Base-by-base conservation (phyloP, 371 early-diverging fungal species). In the Mycotypha africana region DNA sequence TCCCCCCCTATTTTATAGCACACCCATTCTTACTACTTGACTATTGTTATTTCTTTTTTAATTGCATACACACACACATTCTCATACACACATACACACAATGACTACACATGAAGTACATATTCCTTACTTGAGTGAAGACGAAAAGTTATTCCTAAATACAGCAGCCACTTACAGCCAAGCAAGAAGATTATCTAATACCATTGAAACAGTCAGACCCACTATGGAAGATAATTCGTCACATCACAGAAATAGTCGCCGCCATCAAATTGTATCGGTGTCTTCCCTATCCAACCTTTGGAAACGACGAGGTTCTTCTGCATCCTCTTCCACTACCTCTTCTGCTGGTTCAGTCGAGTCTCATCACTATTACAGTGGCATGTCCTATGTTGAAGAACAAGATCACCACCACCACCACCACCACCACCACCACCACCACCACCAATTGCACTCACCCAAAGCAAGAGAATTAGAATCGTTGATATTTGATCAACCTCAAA, bases 401-500 rank as follows among this genome's bases (percentile, higher is more conserved):
- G n/a, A n/a, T n/a, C 30, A 8, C 6, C 12, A 6, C 30, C 12
- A 28, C 30, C 12, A 28, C 30, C 12, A 28, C 30, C 12, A 28
- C 30, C 8, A 28, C 30, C 6, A 8, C 6, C 12, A 6, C 30
- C 12, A 28, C 30, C 15, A 33, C n/a, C n/a, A 9, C n/a, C 4
- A 9, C 34, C 11, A 33, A 6, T 4, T 8, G 12, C 34, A 45
- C 25, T 53, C 56, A 14, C 46, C 56, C 9, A 61, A 61, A 37
- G 52, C 57, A 25, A 61, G 24, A 47, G 57, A 56, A 33, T 44
- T 61, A 10, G 62, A 61, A 49, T 56, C 37, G 3, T 31, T 61
- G 4, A 61, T 61, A 38, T 56, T 61, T 31, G 49, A 56, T 23
- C 51, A 61, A 19, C 62, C 62, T 7, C 53, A 52, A 28, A 41